These are phyloP conservation scores for Wickerhamomyces kurtzmanii DNA, from an alignment of 805 yeast genomes.

Conservation along the genomic window DNA sequence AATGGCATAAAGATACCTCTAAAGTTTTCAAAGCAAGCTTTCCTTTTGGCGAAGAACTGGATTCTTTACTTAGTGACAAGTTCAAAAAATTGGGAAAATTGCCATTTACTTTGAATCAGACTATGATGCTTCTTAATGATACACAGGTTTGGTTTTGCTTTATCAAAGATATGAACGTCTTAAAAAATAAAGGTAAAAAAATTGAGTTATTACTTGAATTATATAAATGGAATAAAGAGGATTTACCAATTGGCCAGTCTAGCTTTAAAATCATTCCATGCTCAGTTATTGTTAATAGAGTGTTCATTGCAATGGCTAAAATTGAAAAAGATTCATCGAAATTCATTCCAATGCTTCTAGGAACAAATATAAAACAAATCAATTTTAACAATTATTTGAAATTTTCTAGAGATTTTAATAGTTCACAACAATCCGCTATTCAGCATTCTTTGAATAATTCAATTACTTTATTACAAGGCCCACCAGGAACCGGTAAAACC, in stretches of 20 bases:
- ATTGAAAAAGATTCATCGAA: conserved; percentile 40
- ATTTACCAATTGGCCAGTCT: conserved; percentile 35
- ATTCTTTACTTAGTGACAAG: conserved; percentile 38
- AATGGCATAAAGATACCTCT: conserved; percentile 39
- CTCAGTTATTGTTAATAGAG: conserved; percentile 52
- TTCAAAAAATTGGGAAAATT: conserved; percentile 42
- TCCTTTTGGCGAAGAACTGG: conserved; percentile 36
- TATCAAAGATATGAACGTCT: conserved; percentile 32
- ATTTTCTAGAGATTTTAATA: conserved; percentile 40
- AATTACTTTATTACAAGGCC: conserved; percentile 60
- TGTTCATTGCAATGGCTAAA: conserved; percentile 56
- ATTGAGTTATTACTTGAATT: conserved; percentile 39
- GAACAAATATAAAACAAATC: conserved; percentile 44
- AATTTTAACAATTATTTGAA: conserved; percentile 44
- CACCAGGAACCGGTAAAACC: conserved; percentile 80
- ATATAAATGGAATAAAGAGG: conserved; percentile 47
- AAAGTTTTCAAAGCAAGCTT: conserved; percentile 31
- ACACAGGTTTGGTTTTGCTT: conserved; percentile 52
- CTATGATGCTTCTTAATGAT: conserved; percentile 45
- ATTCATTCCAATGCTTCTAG: conserved; percentile 43
- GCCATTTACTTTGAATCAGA: conserved; percentile 52
- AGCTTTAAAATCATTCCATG: conserved; percentile 42
- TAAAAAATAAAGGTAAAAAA: conserved; percentile 16
- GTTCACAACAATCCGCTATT: conserved; percentile 45
- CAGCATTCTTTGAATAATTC: conserved; percentile 42